These are phyloP conservation scores for Camelina neglecta DNA, from an alignment of 345 rosid species.

Conservation along the genomic window DNA sequence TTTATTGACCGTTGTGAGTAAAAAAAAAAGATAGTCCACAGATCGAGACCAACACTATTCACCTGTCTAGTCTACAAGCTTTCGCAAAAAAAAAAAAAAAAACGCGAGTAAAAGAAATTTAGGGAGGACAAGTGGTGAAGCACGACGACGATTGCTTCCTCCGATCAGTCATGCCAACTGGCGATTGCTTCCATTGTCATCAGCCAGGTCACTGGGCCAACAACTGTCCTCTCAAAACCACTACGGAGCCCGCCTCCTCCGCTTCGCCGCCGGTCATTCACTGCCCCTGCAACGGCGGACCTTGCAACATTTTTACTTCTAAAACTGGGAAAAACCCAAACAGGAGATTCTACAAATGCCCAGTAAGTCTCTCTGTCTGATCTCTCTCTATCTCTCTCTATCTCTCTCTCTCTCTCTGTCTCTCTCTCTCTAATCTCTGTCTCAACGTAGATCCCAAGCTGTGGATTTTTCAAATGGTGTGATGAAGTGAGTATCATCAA, in stretches of 20 bases:
- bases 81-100: too few species aligned
- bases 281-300: constrained; percentile 15
- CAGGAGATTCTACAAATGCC: constrained; percentile 24
- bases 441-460: constrained; percentile 17
- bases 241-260: background rate
- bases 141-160: background rate
- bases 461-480: constrained; percentile 30
- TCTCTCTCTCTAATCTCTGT: background rate
- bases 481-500: constrained; percentile 15
- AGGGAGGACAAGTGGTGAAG: background rate
- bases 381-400: background rate
- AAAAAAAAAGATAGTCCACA: too few species aligned
- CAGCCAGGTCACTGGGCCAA: constrained; percentile 33
- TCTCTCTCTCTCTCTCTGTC: too few species aligned
- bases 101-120: background rate
- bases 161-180: constrained; percentile 13
- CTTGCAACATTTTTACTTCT: constrained; percentile 10
- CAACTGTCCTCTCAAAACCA: constrained; percentile 17
- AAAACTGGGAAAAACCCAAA: constrained; percentile 20
- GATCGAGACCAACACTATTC: too few species aligned
- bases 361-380: constrained; percentile 2
- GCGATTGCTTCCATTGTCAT: constrained; percentile 2
- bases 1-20: too few species aligned
- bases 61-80: too few species aligned
- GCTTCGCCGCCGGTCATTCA: constrained; percentile 8